Evolutionary conservation across 2,329 filamentous ascomycete genomes (phyloP).

Genomic region (Aspergillus felis): DNA sequence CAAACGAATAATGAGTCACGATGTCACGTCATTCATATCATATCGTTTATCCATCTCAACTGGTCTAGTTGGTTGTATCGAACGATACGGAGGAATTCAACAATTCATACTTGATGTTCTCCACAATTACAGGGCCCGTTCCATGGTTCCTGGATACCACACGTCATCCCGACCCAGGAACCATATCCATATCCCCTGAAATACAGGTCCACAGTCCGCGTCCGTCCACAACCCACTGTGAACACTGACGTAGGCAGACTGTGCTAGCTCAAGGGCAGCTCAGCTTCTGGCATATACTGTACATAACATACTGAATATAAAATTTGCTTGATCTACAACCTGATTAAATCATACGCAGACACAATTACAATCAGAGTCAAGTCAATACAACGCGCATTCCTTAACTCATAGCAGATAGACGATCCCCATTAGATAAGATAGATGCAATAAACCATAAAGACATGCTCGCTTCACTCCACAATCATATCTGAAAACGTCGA

Average conservation of each 20-base stretch:
- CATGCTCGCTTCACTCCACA: too few species aligned
- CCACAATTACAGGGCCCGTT: not conserved
- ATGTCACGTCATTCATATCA: slow-evolving; percentile 2
- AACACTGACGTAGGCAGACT: not conserved
- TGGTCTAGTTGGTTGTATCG: not conserved
- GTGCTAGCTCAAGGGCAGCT: too few species aligned
- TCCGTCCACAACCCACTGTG: too few species aligned
- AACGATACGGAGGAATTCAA: not conserved
- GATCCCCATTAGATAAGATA: not conserved
- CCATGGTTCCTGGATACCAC: too few species aligned
- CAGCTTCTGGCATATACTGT: not conserved
- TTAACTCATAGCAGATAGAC: not conserved
- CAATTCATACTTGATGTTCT: not conserved
- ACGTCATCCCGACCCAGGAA: too few species aligned
- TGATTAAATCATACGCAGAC: too few species aligned
- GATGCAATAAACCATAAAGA: too few species aligned
- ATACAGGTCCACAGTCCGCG: too few species aligned
- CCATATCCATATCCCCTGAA: too few species aligned
- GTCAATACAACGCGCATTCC: not conserved
- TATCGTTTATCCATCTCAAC: too few species aligned
- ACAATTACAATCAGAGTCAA: too few species aligned
- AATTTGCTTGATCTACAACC: too few species aligned
- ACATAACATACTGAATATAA: not conserved
- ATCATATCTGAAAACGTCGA: slow-evolving; percentile 60
- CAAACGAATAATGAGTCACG: slow-evolving; percentile 8